phyloP scores from a whole-genome alignment of 2,329 filamentous ascomycete genomes.

The Mariannaea sp. region DNA sequence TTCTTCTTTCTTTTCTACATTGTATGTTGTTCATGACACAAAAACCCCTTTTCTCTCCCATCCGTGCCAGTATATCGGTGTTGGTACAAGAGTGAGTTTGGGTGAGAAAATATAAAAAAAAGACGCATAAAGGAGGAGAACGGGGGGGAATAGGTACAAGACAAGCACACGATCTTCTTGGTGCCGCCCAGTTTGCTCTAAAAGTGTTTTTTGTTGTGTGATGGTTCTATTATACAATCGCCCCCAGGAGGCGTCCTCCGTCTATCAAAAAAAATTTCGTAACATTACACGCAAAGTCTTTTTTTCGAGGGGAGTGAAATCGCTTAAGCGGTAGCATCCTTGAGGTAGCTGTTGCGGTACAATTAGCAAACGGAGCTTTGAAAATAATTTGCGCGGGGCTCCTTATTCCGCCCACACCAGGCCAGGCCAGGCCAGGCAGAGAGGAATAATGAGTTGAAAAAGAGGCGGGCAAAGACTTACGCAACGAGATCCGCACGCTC shows the following conservation, averaged over 20 bases:
- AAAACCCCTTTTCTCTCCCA: conserved; percentile 18
- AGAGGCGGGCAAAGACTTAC: too few species aligned
- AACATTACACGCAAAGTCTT: conserved; percentile 42
- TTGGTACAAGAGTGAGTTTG: too few species aligned
- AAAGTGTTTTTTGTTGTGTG: conserved; percentile 36
- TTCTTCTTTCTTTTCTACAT: conserved; percentile 5
- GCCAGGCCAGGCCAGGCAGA: too few species aligned
- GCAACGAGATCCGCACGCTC: conserved; percentile 99
- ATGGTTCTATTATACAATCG: conserved; percentile 50
- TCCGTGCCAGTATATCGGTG: conserved; percentile 27
- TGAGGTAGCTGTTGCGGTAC: conserved; percentile 61
- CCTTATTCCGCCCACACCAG: too few species aligned
- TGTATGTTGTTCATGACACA: neutral
- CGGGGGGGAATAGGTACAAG: conserved; percentile 44
- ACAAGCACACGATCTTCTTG: conserved; percentile 39
- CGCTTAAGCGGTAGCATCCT: conserved; percentile 71
- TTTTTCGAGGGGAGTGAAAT: conserved; percentile 10
- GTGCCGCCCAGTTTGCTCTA: conserved; percentile 40
- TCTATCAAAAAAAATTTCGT: conserved; percentile 44
- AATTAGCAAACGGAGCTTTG: conserved; percentile 33
- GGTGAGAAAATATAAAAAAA: too few species aligned
- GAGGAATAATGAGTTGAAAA: neutral
- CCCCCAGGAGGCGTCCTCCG: conserved; percentile 38
- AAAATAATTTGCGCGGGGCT: neutral
- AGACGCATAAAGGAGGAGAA: conserved; percentile 44